Evolutionary conservation across 225 moss, liverwort and hornwort species (phyloP), one percentile per base, ranked within the genome.

Genomic region (Straminergon stramineum): DNA sequence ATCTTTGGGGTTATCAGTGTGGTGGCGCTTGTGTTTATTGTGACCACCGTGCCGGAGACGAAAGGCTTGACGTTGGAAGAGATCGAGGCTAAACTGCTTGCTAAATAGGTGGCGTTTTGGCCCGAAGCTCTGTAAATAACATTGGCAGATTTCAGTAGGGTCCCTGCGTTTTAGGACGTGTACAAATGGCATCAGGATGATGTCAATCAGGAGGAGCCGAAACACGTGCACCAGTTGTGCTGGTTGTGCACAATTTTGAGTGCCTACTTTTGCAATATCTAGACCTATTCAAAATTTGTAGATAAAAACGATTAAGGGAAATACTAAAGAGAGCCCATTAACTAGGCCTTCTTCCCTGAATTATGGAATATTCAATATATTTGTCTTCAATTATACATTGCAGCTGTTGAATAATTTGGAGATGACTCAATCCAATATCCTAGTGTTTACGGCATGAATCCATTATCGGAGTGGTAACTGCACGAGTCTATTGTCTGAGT

Each of bases 11-110:
- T 94, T 11, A 92, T 99, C 34, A 92, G 93, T 32, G 63, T 97
- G 35, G 80, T 83, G 14, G 93, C 99, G 8, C 89, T 99, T 22
- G 83, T 92, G 11, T 99, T 99, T 85, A 81, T 96, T 10, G 62
- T 90, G 11, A 84, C 90, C 30, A 65, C 76, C 23, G 95, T 99
- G 84, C 99, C 99, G 21, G 97, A 99, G 89, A 99, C 99, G 3
- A 97, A 96, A 87, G 96, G 99, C 48, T 88, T 99, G 84, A 94
- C 93, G 35, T 81, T 99, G 57, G 99, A 99, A 89, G 93, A 99
- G 90, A 97, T 99, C 37, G 97, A 97, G 78, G 94, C 94, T 1
- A 99, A 97, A 81, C 90, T 99, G 61, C 94, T 93, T 60, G 87
- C 90, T 7, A 93, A 91, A 30, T 91, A 92, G 87, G n/a, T 61